A percentile compares a stretch with the other conserved stretches of the same genome.
These are phyloP conservation scores for Flaveria floridana DNA, from an alignment of 140 eudicot genomes.

Conservation along the genomic window DNA sequence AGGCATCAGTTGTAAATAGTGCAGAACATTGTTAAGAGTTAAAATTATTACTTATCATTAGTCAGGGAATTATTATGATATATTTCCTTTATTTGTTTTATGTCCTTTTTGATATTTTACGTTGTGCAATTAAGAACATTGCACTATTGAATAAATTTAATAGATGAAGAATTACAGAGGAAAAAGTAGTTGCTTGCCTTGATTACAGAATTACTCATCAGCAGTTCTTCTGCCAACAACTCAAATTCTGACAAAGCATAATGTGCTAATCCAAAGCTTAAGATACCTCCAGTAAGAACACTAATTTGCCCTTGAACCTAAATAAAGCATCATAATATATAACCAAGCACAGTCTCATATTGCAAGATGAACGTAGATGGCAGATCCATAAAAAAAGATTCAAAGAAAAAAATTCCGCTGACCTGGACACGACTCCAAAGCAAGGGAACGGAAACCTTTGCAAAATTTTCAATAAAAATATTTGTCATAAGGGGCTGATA, in stretches of 20 bases:
- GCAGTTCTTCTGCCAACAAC: conserved; percentile 85
- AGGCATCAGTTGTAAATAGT: conserved; percentile 14
- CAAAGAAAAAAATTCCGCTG: conserved; percentile 21
- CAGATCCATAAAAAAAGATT: not conserved
- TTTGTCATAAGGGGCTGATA: conserved; percentile 92
- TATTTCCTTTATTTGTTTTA: conserved; percentile 19
- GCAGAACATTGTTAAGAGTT: not conserved
- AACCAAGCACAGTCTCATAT: conserved; percentile 18
- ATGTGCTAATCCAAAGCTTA: conserved; percentile 93
- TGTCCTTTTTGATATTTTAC: not conserved
- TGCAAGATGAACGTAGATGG: not conserved
- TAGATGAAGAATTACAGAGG: conserved; percentile 2
- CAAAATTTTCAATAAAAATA: conserved; percentile 63
- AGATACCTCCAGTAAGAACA: conserved; percentile 61
- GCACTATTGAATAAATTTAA: not conserved
- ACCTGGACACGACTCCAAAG: conserved; percentile 99
- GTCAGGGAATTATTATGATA: conserved; percentile 11
- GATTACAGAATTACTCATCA: conserved; percentile 88
- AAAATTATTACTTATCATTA: not conserved
- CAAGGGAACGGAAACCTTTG: conserved; percentile 93
- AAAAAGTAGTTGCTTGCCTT: conserved; percentile 49
- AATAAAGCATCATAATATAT: conserved; percentile 24
- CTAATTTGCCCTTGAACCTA: conserved; percentile 98
- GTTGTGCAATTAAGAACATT: not conserved
- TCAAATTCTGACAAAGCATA: conserved; percentile 94